Base-by-base conservation (phyloP, 345 rosid genomes). In the Hypericum androsaemum region DNA sequence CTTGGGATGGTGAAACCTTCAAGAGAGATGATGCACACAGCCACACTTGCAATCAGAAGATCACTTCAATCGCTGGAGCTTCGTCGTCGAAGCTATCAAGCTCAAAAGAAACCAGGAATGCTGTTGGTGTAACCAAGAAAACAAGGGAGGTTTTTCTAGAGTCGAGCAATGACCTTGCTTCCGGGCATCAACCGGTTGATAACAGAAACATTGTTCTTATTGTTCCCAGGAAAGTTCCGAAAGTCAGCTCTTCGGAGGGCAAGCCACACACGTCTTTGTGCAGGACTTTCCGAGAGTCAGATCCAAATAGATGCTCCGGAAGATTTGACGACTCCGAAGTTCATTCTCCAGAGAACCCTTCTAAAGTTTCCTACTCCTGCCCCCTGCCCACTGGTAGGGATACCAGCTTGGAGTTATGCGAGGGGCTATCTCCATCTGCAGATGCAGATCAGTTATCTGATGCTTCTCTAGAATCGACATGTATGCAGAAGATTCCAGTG, bases 281-380 rank as follows among this genome's bases (percentile, higher is more conserved):
- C 54, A 71, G 56, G 57, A 63, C 65, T 55, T 52, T 47, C 47
- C 58, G 22, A 12, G 66, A 36, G 60, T 61, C 69, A 43, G 54
- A 45, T 47, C 60, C 37, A 49, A 72, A 52, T 39, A 64, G 63
- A 16, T 61, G 62, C 32, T 54, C 86, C 10, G 63, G 55, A 15
- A 62, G 64, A 39, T 60, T 71, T 54, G 48, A 76, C n/a, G 43
- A 71, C 5, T 55, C 41, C 54, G 65, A 56, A 39, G 51, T 37
- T 45, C 66, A 39, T 55, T 59, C 71, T 42, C 59, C 58, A n/a
- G 72, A 65, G 59, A 39, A 38, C 45, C 16, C 32, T 41, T 65
- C 72, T 44, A 77, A 74, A 49, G 52, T 71, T 66, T 76, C 83
- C 43, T 66, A 56, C 41, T 78, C 83, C 4, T 72, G 73, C 62